Percentiles rank a stretch among this genome's conserved stretches.
Evolutionary conservation across 176 grass and related monocot species (phyloP).

Genomic region (Poa annua): DNA sequence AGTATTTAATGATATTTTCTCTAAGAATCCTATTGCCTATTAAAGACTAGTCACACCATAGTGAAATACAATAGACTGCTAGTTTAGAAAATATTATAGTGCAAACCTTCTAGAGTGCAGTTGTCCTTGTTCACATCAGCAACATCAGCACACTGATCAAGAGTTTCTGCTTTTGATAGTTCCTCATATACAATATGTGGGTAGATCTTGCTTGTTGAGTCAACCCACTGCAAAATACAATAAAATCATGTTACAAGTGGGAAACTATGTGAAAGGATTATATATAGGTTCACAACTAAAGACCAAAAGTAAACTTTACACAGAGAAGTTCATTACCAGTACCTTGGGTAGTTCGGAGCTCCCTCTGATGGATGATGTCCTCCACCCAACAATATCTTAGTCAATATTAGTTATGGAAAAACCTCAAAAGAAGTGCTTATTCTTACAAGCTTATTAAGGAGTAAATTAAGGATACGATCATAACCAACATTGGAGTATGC

Average conservation of each 20-base stretch:
- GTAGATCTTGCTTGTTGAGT: conserved; percentile 69
- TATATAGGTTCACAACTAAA: neutral
- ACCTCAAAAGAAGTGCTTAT: conserved; percentile 9
- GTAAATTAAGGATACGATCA: conserved; percentile 77
- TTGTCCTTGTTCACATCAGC: conserved; percentile 45
- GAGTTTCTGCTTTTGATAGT: conserved; percentile 65
- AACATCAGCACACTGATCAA: conserved; percentile 49
- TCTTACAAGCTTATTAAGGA: conserved; percentile 29
- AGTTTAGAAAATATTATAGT: neutral
- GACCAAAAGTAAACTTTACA: conserved; percentile 41
- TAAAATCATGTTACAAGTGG: conserved; percentile 12
- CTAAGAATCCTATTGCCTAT: neutral
- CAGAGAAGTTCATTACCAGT: neutral
- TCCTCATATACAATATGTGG: conserved; percentile 96
- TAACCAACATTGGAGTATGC: conserved; percentile 85
- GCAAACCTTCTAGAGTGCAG: conserved; percentile 77
- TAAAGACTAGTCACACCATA: neutral
- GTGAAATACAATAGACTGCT: neutral
- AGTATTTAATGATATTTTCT: neutral
- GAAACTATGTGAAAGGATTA: conserved; percentile 30
- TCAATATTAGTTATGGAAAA: conserved; percentile 55
- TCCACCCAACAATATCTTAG: conserved; percentile 98
- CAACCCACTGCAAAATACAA: conserved; percentile 62
- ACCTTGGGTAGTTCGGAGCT: conserved; percentile 88
- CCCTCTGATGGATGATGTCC: conserved; percentile 94